Conservation (phyloP, 306 rosid species). For the Vachellia collinsii region DNA sequence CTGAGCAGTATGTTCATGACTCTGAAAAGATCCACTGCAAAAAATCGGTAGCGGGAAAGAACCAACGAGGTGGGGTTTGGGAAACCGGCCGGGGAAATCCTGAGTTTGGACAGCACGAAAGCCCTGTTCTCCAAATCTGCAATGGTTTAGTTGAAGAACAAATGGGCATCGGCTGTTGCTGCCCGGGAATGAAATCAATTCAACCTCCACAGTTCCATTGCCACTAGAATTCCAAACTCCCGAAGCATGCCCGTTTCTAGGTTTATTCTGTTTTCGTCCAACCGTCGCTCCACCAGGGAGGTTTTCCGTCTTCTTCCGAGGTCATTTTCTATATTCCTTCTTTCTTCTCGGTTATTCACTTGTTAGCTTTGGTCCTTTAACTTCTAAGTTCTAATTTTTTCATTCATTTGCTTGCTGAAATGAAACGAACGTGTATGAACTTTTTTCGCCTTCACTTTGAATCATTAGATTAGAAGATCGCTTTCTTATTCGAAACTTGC, state of each 20-base stretch:
- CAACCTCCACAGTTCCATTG: slow-evolving; percentile 4
- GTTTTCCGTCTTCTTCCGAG: slow-evolving; percentile 58
- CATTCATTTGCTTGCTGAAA: background rate
- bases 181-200: background rate
- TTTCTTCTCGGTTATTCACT: background rate
- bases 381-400: background rate
- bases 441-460: background rate
- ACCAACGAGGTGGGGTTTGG: background rate
- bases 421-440: background rate
- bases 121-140: background rate
- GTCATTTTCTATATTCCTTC: slow-evolving; percentile 44
- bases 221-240: background rate
- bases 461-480: background rate
- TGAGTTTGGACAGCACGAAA: slow-evolving; percentile 36
- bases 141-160: background rate
- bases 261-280: slow-evolving; percentile 50
- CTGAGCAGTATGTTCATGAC: background rate
- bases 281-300: slow-evolving; percentile 41
- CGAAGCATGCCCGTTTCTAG: slow-evolving; percentile 59
- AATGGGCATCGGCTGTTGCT: slow-evolving; percentile 21
- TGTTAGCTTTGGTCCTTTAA: background rate
- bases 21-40: background rate
- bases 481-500: background rate
- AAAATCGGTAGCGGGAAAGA: too few species aligned
- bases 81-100: background rate